Conservation (phyloP, 2,329 filamentous ascomycete genomes). For the Neopestalotiopsis sp. region DNA sequence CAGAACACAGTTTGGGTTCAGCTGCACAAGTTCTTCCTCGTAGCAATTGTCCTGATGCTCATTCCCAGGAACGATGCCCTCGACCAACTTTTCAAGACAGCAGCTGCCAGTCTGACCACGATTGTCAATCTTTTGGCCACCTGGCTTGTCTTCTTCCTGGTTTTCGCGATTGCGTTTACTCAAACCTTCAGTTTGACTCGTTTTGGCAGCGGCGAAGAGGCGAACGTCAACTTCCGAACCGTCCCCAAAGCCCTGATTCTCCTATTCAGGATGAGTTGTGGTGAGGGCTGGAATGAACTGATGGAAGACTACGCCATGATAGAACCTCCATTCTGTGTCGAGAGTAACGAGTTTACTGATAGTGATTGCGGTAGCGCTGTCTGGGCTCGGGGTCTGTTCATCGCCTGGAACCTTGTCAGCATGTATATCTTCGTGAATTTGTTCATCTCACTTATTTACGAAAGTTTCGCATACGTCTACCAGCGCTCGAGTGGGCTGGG, state of each 20-base stretch:
- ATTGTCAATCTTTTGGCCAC: conserved; percentile 94
- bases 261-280: conserved; percentile 89
- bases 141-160: conserved; percentile 95
- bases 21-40: conserved; percentile 92
- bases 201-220: conserved; percentile 74
- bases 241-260: conserved; percentile 94
- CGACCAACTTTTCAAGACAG: conserved; percentile 98
- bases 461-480: conserved; percentile 99
- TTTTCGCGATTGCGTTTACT: conserved; percentile 94
- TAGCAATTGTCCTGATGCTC: conserved; percentile 84
- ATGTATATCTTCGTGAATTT: conserved; percentile 99
- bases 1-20: conserved; percentile 71
- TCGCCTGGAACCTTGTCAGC: conserved; percentile 98
- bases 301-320: conserved; percentile 95
- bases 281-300: conserved; percentile 94
- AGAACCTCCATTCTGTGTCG: conserved; percentile 79
- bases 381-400: conserved; percentile 90
- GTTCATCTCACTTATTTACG: conserved; percentile 98
- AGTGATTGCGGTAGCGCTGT: conserved; percentile 91
- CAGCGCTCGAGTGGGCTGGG: conserved; percentile 93
- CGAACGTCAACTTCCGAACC: conserved; percentile 89
- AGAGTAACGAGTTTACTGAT: conserved; percentile 73
- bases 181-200: conserved; percentile 95
- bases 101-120: conserved; percentile 86
- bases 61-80: conserved; percentile 97